phyloP scores from a whole-genome alignment of 441 rosid species.

The Jatropha multifida region DNA sequence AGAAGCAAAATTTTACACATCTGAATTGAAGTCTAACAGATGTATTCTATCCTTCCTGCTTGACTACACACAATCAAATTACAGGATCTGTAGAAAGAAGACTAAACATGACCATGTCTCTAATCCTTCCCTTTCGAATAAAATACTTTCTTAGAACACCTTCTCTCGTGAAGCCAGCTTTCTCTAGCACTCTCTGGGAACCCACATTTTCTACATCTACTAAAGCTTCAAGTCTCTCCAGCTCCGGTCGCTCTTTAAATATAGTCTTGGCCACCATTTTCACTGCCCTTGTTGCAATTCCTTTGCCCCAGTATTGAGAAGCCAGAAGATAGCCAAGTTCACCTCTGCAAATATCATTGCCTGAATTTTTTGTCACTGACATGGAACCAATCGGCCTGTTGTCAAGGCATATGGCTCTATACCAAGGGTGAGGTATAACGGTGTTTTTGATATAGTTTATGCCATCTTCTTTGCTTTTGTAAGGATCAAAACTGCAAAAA shows the following conservation, averaged over 20 bases:
- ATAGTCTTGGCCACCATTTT: constrained; percentile 38
- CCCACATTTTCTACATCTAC: constrained; percentile 56
- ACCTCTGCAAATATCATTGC: constrained; percentile 41
- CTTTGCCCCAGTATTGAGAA: constrained; percentile 58
- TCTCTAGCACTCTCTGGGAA: constrained; percentile 65
- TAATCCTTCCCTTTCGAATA: constrained; percentile 40
- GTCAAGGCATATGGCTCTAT: constrained; percentile 57
- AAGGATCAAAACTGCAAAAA: constrained; percentile 62
- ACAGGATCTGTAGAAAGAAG: constrained; percentile 51
- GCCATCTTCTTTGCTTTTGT: constrained; percentile 47
- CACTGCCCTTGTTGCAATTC: constrained; percentile 57
- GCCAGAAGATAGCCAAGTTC: constrained; percentile 62
- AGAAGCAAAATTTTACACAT: no score
- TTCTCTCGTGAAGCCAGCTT: constrained; percentile 63
- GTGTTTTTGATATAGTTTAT: constrained; percentile 34
- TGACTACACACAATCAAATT: constrained; percentile 7
- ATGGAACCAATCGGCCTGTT: constrained; percentile 53
- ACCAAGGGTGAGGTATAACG: constrained; percentile 58
- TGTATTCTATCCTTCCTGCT: no score
- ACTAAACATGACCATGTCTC: constrained; percentile 64
- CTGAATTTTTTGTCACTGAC: constrained; percentile 41
- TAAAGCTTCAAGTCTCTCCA: constrained; percentile 76
- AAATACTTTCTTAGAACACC: constrained; percentile 55
- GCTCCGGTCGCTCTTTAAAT: constrained; percentile 45
- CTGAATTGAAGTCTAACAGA: no score